phyloP scores from a whole-genome alignment of 2,329 filamentous ascomycete species.

The Plectosphaerella plurivora region DNA sequence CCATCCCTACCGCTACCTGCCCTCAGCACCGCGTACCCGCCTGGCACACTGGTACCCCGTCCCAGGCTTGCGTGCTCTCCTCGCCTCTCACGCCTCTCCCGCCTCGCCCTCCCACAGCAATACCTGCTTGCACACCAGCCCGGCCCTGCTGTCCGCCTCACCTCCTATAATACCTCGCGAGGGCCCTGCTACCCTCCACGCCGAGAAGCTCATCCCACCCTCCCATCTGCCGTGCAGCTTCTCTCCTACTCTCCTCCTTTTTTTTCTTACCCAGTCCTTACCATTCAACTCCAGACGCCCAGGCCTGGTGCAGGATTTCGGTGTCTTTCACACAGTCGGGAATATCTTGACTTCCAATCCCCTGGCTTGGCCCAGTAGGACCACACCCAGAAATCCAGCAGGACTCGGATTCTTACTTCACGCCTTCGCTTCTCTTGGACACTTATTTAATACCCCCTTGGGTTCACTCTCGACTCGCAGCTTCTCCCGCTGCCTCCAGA shows the following conservation, averaged over 20 bases:
- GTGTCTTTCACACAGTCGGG: background rate
- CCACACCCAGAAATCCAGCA: constrained; percentile 2
- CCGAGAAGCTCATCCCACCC: constrained; percentile 1
- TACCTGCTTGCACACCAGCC: background rate
- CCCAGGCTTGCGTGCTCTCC: too few relatives aligned
- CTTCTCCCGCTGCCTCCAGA: background rate
- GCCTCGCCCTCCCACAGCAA: too few relatives aligned
- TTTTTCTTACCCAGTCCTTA: background rate
- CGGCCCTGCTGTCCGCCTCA: background rate
- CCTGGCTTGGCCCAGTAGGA: background rate
- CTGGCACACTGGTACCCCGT: background rate
- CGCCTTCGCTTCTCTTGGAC: background rate
- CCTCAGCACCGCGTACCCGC: background rate
- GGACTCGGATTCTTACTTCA: constrained; percentile 1
- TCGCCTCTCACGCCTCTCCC: too few relatives aligned
- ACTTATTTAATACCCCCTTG: background rate
- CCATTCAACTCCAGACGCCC: background rate
- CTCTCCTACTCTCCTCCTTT: background rate
- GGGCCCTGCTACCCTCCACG: background rate
- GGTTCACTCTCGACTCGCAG: background rate
- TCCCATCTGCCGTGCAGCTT: background rate
- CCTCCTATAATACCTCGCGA: background rate
- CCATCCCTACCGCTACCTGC: background rate
- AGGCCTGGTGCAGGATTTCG: constrained; percentile 1
- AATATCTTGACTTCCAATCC: background rate